Evolutionary conservation across 2,329 filamentous ascomycete genomes (phyloP), one percentile per base, ranked within the genome.

Genomic region (Dothiorella sarmentorum): DNA sequence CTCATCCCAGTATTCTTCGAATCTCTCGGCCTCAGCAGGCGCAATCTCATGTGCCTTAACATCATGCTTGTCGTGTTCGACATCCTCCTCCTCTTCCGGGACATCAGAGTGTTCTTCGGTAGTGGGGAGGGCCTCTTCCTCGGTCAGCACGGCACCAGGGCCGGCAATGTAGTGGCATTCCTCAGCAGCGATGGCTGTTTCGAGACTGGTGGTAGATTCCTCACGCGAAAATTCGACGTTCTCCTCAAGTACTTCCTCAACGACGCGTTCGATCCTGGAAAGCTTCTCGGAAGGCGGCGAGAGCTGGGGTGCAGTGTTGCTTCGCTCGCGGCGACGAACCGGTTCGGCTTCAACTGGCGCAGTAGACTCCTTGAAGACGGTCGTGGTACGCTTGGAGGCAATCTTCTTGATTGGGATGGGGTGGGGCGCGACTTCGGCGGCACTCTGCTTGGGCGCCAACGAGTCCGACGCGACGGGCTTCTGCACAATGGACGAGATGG

Each of bases 1-100:
- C 22, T 80, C 71, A 15, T 90, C 86, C 87, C 86, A 91, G 66
- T 86, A 89, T 69, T 91, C 88, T 65, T 90, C 87, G 0, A 80
- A 74, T 63, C 87, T 85, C 7, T 67, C 64, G 24, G 56, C 60
- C 11, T 42, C 45, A 17, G 53, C 56, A n/a, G 64, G 43, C 13
- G 40, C 59, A 15, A 63, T 61, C 2, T 65, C 35, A 61, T 74
- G 40, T 4, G 37, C 67, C 40, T 69, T 68, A 29, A 73, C 60
- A 56, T 73, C 69, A 1, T 72, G 70, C 55, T 69, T 69, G 35
- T 72, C 70, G 42, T 69, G 67, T 53, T 75, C 72, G 7, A 71
- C 61, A 15, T 65, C 67, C 57, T 67, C 67, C 47, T 73, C 68
- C 55, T 72, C 65, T 60, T 75, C 72, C 7, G 75, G 63, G 15